phyloP scores from a whole-genome alignment of 2,329 filamentous ascomycete species.

The Aaosphaeria pasadenensis region DNA sequence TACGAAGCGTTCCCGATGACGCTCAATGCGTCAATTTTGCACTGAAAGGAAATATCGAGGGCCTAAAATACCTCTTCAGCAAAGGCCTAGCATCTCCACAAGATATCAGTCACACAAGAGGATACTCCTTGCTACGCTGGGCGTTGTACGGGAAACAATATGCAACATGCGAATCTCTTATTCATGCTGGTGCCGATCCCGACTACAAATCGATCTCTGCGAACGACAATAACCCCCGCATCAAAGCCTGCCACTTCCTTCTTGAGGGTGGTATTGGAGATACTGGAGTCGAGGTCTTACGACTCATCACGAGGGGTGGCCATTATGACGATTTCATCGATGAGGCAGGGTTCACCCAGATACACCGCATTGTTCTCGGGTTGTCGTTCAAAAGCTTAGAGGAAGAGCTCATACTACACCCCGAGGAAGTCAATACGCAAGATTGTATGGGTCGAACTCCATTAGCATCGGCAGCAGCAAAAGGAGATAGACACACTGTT shows the following conservation, averaged over 20 bases:
- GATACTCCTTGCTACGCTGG: conserved; percentile 34
- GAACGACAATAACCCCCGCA: conserved; percentile 19
- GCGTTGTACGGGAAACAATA: conserved; percentile 34
- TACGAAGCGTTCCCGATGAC: conserved; percentile 26
- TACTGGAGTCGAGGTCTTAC: neutral
- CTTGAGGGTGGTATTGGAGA: conserved; percentile 14
- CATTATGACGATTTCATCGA: conserved; percentile 17
- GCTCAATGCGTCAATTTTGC: conserved; percentile 28
- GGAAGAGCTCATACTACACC: neutral
- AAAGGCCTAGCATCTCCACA: conserved; percentile 28
- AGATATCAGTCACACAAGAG: conserved; percentile 29
- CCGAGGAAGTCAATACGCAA: neutral
- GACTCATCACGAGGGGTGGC: neutral
- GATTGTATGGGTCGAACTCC: conserved; percentile 1
- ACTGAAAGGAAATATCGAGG: conserved; percentile 27
- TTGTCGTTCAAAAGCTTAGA: conserved; percentile 5
- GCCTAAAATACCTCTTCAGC: conserved; percentile 27
- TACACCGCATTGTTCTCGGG: conserved; percentile 21
- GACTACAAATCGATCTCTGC: conserved; percentile 23
- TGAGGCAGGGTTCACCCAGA: conserved; percentile 14
- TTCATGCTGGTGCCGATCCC: conserved; percentile 23
- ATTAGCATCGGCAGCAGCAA: neutral
- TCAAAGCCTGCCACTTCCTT: conserved; percentile 22
- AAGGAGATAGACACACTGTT: neutral
- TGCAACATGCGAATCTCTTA: conserved; percentile 24